Conservation (phyloP, 2,329 filamentous ascomycete species). For the Acrocalymma vagum region DNA sequence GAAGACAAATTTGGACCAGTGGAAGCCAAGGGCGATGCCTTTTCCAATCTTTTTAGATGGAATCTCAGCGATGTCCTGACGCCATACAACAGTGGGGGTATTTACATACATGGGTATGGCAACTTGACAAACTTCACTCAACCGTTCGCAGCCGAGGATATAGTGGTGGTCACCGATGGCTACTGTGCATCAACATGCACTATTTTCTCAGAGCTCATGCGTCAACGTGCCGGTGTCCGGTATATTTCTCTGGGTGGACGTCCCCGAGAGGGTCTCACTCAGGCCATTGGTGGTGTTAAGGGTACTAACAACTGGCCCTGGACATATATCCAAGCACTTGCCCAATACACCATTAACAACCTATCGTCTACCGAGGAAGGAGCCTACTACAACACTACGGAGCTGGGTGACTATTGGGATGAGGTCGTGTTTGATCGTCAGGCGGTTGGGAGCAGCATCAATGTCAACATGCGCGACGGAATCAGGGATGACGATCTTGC, state of each 20-base stretch:
- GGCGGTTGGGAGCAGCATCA: constrained; percentile 32
- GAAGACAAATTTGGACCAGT: constrained; percentile 57
- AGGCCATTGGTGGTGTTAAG: constrained; percentile 69
- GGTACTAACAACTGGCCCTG: constrained; percentile 55
- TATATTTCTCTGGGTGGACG: constrained; percentile 69
- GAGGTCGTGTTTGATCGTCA: constrained; percentile 39
- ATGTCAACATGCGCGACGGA: constrained; percentile 50
- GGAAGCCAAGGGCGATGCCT: constrained; percentile 58
- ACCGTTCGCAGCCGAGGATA: constrained; percentile 66
- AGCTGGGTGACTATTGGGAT: constrained; percentile 42
- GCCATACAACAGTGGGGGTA: constrained; percentile 41
- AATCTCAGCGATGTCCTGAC: constrained; percentile 52
- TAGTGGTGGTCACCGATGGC: constrained; percentile 63
- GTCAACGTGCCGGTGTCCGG: constrained; percentile 60
- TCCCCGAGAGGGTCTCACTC: constrained; percentile 61
- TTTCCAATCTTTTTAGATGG: constrained; percentile 66
- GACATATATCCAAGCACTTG: constrained; percentile 39
- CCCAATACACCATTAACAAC: constrained; percentile 29
- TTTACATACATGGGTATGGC: constrained; percentile 44
- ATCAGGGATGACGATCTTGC: no score
- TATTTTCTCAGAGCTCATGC: constrained; percentile 65
- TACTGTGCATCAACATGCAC: constrained; percentile 69
- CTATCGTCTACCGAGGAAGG: constrained; percentile 32
- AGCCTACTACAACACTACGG: constrained; percentile 36
- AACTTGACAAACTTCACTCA: constrained; percentile 55